phyloP scores from a whole-genome alignment of 2,329 filamentous ascomycete genomes.

The Ophiostoma perfectum region DNA sequence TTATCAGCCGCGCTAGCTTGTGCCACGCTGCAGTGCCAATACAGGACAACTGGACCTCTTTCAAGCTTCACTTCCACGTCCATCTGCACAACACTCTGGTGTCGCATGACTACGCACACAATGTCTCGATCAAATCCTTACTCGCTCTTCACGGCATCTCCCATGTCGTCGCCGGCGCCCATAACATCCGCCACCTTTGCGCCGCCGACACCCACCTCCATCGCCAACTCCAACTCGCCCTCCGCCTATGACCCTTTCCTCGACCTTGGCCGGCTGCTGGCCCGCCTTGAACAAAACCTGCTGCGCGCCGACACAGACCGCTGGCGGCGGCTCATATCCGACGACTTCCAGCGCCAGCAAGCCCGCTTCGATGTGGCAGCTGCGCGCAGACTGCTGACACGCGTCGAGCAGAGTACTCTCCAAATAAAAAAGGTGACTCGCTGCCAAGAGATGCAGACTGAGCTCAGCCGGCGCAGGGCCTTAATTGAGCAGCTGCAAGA shows the following conservation, averaged over 20 bases:
- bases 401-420: conserved; percentile 63
- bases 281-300: conserved; percentile 60
- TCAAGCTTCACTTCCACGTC: background rate
- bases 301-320: conserved; percentile 57
- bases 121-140: conserved; percentile 6
- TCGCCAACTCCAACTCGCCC: background rate
- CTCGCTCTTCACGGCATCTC: background rate
- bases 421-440: conserved; percentile 52
- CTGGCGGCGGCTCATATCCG: conserved; percentile 52
- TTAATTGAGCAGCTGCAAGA: conserved; percentile 61
- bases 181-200: background rate
- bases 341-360: conserved; percentile 61
- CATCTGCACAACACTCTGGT: background rate
- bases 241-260: conserved; percentile 34
- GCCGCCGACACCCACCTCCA: background rate
- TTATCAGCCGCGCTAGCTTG: conserved; percentile 5
- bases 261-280: conserved; percentile 60
- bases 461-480: conserved; percentile 61
- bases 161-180: background rate
- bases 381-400: conserved; percentile 62
- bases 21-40: background rate
- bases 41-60: conserved; percentile 7
- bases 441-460: conserved; percentile 56
- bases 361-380: conserved; percentile 63
- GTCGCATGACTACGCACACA: background rate